phyloP scores from a whole-genome alignment of 352 stramenopile genomes.

The Phytophthora pisi region DNA sequence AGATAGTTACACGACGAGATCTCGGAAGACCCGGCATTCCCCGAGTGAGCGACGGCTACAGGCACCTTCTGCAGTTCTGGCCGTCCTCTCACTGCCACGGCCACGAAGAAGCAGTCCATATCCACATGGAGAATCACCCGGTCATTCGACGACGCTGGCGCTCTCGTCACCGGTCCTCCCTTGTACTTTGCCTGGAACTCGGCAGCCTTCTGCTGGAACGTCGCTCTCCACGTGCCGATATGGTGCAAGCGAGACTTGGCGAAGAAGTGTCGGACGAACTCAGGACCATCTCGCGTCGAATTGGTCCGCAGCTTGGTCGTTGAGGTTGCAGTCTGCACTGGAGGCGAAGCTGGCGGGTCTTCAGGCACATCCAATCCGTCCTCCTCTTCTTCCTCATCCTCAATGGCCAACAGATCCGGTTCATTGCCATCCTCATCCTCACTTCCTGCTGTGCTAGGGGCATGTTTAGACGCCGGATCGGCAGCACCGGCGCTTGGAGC shows the following conservation, averaged over 20 bases:
- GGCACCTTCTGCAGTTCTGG: constrained; percentile 77
- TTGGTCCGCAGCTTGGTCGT: constrained; percentile 41
- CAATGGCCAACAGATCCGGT: constrained; percentile 9
- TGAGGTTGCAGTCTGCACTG: not conserved
- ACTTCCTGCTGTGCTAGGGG: not conserved
- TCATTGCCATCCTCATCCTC: constrained; percentile 6
- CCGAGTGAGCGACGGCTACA: constrained; percentile 92
- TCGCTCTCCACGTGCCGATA: constrained; percentile 80
- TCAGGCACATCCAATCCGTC: constrained; percentile 5
- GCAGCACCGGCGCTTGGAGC: constrained; percentile 5
- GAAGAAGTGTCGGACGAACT: constrained; percentile 84
- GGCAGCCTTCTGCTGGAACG: constrained; percentile 68
- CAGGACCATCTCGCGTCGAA: constrained; percentile 72
- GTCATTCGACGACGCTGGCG: constrained; percentile 38
- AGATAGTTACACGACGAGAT: constrained; percentile 97
- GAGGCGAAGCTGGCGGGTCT: not conserved
- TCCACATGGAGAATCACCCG: constrained; percentile 95
- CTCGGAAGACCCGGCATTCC: constrained; percentile 82
- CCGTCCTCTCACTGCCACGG: constrained; percentile 87
- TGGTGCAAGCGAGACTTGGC: constrained; percentile 86
- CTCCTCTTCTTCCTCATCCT: not conserved
- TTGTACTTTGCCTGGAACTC: constrained; percentile 75
- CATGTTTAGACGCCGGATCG: constrained; percentile 14
- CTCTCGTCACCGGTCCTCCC: constrained; percentile 44
- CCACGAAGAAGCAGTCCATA: constrained; percentile 98